Base-by-base conservation (phyloP, 306 rosid genomes). In the Leucaena leucocephala region DNA sequence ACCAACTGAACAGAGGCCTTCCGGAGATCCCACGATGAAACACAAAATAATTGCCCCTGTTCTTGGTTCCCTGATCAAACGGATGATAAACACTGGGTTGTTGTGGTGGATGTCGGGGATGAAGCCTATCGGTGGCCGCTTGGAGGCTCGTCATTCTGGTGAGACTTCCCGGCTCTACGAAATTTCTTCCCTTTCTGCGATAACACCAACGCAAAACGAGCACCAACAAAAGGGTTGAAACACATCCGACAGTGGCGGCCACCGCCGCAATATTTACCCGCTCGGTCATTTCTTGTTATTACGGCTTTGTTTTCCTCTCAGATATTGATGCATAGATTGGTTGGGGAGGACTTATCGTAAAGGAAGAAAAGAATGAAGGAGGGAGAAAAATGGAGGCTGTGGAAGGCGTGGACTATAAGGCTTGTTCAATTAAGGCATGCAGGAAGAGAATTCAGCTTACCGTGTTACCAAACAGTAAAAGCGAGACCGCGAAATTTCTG, bases 381-480 rank as follows among this genome's bases (percentile, higher is more conserved):
- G 40, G 67, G 8, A 33, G 40, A 61, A 78, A 55, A 74, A 38
- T 40, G 55, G 64, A 7, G 54, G 84, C 8, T 77, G 82, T 19
- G 83, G 46, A 81, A 81, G 80, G 88, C 88, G 94, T 86, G 84
- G 93, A 90, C 91, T 63, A 2, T 2, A 72, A 2, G 98, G 90
- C 96, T 84, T 40, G 86, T 90, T 96, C 98, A 89, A 88, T 76
- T 50, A 85, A 85, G 84, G 87, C 77, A 81, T 72, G 89, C 72
- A 73, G 66, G 16, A 27, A 54, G 63, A 17, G 69, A 45, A 5
- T 5, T 35, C 27, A 39, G 40, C 33, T 39, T 19, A 40, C 9
- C 42, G 21, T 27, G 45, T 59, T 71, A 27, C 48, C 55, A 10
- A 35, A 71, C 43, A 33, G 27, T 72, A 65, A 75, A 72, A 77